Evolutionary conservation across 176 grass and related monocot genomes (phyloP).

Genomic region (Panicum miliaceum): DNA sequence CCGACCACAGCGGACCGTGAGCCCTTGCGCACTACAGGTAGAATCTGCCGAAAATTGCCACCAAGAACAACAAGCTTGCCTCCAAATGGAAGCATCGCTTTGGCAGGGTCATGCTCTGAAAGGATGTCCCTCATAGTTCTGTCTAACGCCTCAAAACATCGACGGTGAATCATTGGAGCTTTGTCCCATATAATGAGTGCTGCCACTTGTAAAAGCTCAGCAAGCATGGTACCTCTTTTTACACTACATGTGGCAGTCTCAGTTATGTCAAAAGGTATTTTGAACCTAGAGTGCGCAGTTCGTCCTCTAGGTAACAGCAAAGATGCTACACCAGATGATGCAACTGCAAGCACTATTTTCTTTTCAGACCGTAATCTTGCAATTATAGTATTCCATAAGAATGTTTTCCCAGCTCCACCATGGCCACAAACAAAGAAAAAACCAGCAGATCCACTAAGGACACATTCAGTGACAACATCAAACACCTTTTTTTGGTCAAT

Average conservation of each 20-base stretch:
- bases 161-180: constrained; percentile 1
- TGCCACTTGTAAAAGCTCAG: neutral
- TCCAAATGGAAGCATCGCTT: neutral
- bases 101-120: too few relatives aligned
- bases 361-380: neutral
- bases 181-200: constrained; percentile 29
- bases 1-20: neutral
- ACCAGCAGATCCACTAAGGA: too few relatives aligned
- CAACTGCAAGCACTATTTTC: constrained; percentile 1
- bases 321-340: neutral
- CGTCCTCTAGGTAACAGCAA: neutral
- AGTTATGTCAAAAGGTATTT: constrained; percentile 22
- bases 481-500: neutral
- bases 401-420: constrained; percentile 4
- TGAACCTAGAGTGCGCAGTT: constrained; percentile 23
- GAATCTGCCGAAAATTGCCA: too few relatives aligned
- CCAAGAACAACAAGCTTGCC: neutral
- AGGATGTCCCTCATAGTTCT: neutral
- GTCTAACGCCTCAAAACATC: constrained; percentile 23
- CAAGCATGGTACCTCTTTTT: neutral
- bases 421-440: too few relatives aligned
- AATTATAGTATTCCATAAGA: constrained; percentile 13
- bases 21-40: neutral
- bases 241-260: neutral
- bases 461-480: too few relatives aligned